These are phyloP conservation scores for Pseudevernia furfuracea DNA, from an alignment of 495 filamentous ascomycete species.

Conservation along the genomic window DNA sequence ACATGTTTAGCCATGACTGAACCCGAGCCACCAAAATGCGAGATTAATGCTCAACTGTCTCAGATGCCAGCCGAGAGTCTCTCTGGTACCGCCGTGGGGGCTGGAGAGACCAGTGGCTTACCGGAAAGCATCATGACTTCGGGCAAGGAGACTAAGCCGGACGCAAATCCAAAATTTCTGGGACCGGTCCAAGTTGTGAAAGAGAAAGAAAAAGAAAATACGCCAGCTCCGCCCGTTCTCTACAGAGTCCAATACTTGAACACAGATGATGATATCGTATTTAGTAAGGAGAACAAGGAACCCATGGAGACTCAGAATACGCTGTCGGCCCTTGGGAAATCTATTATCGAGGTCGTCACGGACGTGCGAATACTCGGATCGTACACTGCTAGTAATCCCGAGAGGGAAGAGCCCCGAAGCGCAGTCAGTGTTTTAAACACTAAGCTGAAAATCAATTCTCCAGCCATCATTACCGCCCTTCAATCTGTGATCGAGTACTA, in stretches of 20 bases:
- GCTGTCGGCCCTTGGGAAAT: neutral
- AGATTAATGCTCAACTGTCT: neutral
- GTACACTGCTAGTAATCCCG: neutral
- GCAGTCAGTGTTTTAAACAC: neutral
- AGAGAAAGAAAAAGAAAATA: neutral
- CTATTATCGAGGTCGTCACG: neutral
- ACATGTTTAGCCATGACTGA: neutral
- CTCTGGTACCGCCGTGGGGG: neutral
- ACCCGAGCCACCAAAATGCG: neutral
- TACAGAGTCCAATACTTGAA: constrained; percentile 6
- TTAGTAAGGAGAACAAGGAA: neutral
- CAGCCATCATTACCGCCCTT: constrained; percentile 7
- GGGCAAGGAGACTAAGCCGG: neutral
- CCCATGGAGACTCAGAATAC: neutral
- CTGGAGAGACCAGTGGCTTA: neutral
- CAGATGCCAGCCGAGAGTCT: neutral
- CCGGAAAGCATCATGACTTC: neutral
- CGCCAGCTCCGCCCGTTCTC: neutral
- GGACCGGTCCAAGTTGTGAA: neutral
- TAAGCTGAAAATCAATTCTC: constrained; percentile 11
- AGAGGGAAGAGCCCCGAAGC: neutral
- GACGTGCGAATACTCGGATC: neutral
- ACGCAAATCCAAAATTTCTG: neutral
- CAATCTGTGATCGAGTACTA: constrained; percentile 23
- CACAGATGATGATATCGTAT: neutral